Percentiles rank a stretch among this genome's conserved stretches.
Evolutionary conservation across 2,329 filamentous ascomycete genomes (phyloP).

Genomic region (Colletotrichum filicis): DNA sequence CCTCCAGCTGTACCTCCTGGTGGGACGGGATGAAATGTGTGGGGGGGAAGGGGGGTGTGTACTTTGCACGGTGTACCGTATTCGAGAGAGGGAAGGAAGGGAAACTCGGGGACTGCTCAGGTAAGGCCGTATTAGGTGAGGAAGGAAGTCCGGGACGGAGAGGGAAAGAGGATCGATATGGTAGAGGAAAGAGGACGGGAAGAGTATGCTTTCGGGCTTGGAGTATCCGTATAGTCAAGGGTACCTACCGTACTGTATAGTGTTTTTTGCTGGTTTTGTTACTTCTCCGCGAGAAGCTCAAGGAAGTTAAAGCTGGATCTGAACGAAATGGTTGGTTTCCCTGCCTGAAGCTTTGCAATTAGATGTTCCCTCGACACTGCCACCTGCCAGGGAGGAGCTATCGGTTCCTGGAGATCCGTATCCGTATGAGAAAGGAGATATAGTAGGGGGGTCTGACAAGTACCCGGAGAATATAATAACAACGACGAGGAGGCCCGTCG

Average conservation of each 20-base stretch:
- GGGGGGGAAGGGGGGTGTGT: background rate
- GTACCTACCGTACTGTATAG: background rate
- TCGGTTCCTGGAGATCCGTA: background rate
- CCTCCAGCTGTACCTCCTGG: too few relatives aligned
- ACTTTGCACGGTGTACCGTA: background rate
- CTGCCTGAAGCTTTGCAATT: background rate
- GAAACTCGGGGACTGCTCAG: background rate
- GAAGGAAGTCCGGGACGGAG: background rate
- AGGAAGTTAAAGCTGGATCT: background rate
- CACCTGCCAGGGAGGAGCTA: constrained; percentile 13
- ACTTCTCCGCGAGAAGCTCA: background rate
- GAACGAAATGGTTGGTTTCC: background rate
- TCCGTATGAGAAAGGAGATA: background rate
- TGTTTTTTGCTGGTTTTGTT: background rate
- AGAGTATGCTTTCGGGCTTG: background rate
- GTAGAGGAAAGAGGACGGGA: background rate
- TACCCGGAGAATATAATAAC: background rate
- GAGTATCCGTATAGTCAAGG: background rate
- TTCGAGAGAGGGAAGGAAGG: background rate
- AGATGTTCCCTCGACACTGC: constrained; percentile 29
- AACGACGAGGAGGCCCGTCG: constrained; percentile 1
- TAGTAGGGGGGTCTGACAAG: background rate
- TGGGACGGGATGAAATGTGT: constrained; percentile 11
- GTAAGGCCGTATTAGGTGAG: background rate
- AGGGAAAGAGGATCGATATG: background rate